phyloP scores from a whole-genome alignment of 345 rosid genomes.

The Physaria fendleri region DNA sequence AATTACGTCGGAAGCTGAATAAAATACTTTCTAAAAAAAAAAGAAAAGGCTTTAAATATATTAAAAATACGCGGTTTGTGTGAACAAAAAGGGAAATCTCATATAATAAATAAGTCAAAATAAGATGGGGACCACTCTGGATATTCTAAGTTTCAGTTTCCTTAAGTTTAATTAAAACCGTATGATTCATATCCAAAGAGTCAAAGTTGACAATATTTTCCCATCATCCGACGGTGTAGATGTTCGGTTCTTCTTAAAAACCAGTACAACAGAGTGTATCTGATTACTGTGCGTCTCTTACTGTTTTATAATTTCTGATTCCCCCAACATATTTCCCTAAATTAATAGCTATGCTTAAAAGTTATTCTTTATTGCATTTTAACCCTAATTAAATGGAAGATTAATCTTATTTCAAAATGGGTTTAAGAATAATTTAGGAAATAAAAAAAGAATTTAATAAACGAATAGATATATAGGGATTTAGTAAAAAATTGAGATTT shows the following conservation, averaged over 20 bases:
- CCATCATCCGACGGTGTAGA: conserved; percentile 4
- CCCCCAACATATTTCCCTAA: neutral
- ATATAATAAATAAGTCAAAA: neutral
- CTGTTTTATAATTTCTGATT: neutral
- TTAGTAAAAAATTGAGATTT: neutral
- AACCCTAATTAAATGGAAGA: neutral
- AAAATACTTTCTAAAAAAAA: too few species aligned
- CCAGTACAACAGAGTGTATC: neutral
- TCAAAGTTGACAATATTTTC: neutral
- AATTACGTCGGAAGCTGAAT: neutral
- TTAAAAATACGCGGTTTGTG: neutral
- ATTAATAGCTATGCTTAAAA: neutral
- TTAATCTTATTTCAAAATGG: too few species aligned
- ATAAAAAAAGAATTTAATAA: neutral
- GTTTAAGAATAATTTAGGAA: neutral
- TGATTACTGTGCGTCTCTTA: neutral
- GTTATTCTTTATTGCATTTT: neutral
- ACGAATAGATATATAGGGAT: neutral
- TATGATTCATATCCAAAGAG: neutral
- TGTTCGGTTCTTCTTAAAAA: neutral
- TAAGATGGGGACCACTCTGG: neutral
- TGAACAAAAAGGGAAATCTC: neutral
- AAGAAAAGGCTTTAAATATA: neutral
- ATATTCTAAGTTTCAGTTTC: neutral
- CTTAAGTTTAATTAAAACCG: neutral